Percentiles rank a stretch among this genome's conserved stretches.
Evolutionary conservation across 192 early-diverging fungal genomes (phyloP).

Genomic region (Coemansia sp.): DNA sequence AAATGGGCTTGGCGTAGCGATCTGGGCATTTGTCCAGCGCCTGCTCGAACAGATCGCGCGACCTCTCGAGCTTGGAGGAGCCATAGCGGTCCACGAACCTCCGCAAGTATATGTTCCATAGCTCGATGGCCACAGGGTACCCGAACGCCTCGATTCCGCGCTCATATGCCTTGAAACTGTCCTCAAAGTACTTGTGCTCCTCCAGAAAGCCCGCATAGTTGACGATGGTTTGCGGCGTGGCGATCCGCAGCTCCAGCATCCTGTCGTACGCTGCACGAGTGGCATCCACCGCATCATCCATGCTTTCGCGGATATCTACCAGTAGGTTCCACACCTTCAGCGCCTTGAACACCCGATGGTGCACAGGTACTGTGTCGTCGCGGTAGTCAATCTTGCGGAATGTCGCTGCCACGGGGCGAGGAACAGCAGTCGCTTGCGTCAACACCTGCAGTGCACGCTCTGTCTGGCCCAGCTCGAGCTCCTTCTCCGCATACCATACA

Average conservation of each 20-base stretch:
- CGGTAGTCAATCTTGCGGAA: conserved; percentile 60
- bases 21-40: conserved; percentile 83
- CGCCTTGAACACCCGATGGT: conserved; percentile 82
- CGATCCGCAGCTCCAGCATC: conserved; percentile 91
- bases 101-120: conserved; percentile 94
- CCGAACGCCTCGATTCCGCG: conserved; percentile 95
- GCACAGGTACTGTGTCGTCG: conserved; percentile 78
- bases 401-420: conserved; percentile 35
- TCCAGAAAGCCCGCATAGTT: conserved; percentile 92
- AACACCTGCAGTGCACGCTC: conserved; percentile 80
- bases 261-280: conserved; percentile 85
- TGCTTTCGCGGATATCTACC: conserved; percentile 92
- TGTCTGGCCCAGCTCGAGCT: conserved; percentile 65
- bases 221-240: conserved; percentile 93
- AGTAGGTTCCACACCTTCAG: conserved; percentile 89
- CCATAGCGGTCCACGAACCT: conserved; percentile 85
- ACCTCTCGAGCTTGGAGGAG: conserved; percentile 84
- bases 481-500: conserved; percentile 90
- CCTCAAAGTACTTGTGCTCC: conserved; percentile 89
- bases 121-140: conserved; percentile 93
- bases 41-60: conserved; percentile 95
- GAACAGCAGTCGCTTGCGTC: conserved; percentile 74
- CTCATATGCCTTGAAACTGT: conserved; percentile 94
- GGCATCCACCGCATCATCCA: conserved; percentile 71
- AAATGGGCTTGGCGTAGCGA: conserved; percentile 83